Conservation (phyloP, 1,284 basidiomycete species). For the Athelia sp. region DNA sequence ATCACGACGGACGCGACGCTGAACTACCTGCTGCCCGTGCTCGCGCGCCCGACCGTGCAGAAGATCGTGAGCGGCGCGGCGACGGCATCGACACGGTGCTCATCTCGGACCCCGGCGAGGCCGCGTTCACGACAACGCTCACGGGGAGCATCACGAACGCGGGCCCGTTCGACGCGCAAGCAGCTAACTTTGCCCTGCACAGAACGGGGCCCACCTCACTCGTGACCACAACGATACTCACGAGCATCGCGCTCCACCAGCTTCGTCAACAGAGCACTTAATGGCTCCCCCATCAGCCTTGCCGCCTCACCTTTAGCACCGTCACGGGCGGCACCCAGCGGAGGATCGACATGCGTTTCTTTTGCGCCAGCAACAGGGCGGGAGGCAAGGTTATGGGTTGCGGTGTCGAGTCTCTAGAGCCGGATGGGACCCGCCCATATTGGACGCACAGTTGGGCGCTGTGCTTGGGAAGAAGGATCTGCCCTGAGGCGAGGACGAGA, state of each 20-base stretch:
- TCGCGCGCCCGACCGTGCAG: slow-evolving; percentile 77
- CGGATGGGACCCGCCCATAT: no score
- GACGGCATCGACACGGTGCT: slow-evolving; percentile 49
- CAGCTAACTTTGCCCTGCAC: slow-evolving; percentile 63
- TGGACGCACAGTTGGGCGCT: no score
- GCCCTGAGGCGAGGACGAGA: no score
- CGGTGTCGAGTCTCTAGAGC: no score
- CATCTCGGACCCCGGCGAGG: slow-evolving; percentile 52
- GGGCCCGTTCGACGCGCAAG: slow-evolving; percentile 76
- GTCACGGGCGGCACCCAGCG: no score
- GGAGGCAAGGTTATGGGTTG: no score
- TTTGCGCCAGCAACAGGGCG: no score
- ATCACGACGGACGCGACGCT: slow-evolving; percentile 60
- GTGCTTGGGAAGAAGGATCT: no score
- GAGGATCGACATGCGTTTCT: no score
- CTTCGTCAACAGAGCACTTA: no score
- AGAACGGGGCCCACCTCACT: slow-evolving; percentile 56
- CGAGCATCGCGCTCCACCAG: slow-evolving; percentile 53
- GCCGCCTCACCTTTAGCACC: no score
- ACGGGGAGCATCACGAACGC: slow-evolving; percentile 68
- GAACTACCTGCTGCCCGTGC: slow-evolving; percentile 62
- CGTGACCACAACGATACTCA: slow-evolving; percentile 60
- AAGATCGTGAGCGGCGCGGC: slow-evolving; percentile 60
- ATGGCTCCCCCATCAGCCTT: no score
- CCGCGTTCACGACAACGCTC: slow-evolving; percentile 56